A percentile compares a stretch with the other conserved stretches of the same genome.
Conservation (phyloP, 768 basidiomycete genomes). For the Suillus tomentosus region DNA sequence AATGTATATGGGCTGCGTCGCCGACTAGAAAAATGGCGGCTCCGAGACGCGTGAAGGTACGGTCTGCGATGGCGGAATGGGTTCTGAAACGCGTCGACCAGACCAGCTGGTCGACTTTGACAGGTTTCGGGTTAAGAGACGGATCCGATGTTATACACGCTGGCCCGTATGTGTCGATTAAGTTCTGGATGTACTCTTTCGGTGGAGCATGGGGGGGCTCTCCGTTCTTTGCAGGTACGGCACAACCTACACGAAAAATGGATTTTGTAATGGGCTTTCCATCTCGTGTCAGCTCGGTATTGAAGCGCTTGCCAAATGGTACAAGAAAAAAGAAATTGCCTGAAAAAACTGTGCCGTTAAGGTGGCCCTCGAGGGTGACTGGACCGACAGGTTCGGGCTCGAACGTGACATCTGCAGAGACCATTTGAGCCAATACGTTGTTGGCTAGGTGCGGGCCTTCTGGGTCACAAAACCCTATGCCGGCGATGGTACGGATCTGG, state of each 20-base stretch:
- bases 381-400: constrained; percentile 24
- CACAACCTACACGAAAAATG: constrained; percentile 41
- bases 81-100: constrained; percentile 48
- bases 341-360: constrained; percentile 21
- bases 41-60: constrained; percentile 32
- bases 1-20: constrained; percentile 54
- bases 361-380: constrained; percentile 15
- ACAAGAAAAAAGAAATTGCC: constrained; percentile 35
- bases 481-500: constrained; percentile 20
- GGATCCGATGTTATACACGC: constrained; percentile 2
- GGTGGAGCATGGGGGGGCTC: constrained; percentile 20
- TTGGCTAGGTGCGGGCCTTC: constrained; percentile 26
- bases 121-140: constrained; percentile 23
- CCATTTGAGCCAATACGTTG: constrained; percentile 36
- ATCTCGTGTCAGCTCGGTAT: neutral
- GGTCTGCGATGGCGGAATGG: constrained; percentile 42
- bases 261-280: constrained; percentile 6
- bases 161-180: constrained; percentile 7
- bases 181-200: constrained; percentile 9
- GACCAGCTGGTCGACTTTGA: constrained; percentile 35
- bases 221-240: constrained; percentile 26
- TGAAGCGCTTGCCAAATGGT: constrained; percentile 29
- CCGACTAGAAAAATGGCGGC: constrained; percentile 28
- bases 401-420: constrained; percentile 50
- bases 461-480: constrained; percentile 50